Evolutionary conservation across 179 eudicot genomes (phyloP).

Genomic region (Gypsophila paniculata): DNA sequence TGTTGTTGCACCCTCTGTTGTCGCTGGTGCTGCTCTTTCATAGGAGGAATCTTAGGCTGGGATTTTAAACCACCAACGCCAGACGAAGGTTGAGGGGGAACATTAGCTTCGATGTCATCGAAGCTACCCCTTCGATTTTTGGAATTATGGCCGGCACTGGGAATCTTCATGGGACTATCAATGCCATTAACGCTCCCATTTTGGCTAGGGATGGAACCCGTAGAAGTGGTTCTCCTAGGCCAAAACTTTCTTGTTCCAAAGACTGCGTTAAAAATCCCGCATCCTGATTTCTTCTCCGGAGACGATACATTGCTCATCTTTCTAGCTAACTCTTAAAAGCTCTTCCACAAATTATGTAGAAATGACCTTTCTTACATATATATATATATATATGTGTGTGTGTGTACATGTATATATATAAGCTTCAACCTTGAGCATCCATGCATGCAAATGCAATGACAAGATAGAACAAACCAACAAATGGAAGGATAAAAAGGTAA

Average conservation of each 20-base stretch:
- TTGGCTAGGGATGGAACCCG: conserved; percentile 38
- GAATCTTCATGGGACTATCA: conserved; percentile 20
- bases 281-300: conserved; percentile 50
- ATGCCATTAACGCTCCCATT: conserved; percentile 19
- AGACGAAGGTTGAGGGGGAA: conserved; percentile 21
- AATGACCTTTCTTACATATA: conserved; percentile 2
- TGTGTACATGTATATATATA: background rate
- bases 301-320: conserved; percentile 33
- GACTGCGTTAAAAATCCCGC: conserved; percentile 60
- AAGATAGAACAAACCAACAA: background rate
- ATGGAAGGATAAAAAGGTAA: background rate
- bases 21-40: conserved; percentile 11
- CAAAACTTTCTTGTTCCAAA: conserved; percentile 47
- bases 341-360: conserved; percentile 6
- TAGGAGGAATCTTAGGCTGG: conserved; percentile 20
- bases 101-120: conserved; percentile 30
- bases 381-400: too few relatives aligned
- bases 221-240: conserved; percentile 53
- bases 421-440: conserved; percentile 8
- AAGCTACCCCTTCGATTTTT: conserved; percentile 43
- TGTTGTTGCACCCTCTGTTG: conserved; percentile 1
- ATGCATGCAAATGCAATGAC: conserved; percentile 24
- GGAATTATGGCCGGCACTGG: conserved; percentile 36
- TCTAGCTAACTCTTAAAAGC: background rate
- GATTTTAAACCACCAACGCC: conserved; percentile 5